These are phyloP conservation scores for Pichia nakasei DNA, from an alignment of 805 yeast genomes.

Conservation along the genomic window DNA sequence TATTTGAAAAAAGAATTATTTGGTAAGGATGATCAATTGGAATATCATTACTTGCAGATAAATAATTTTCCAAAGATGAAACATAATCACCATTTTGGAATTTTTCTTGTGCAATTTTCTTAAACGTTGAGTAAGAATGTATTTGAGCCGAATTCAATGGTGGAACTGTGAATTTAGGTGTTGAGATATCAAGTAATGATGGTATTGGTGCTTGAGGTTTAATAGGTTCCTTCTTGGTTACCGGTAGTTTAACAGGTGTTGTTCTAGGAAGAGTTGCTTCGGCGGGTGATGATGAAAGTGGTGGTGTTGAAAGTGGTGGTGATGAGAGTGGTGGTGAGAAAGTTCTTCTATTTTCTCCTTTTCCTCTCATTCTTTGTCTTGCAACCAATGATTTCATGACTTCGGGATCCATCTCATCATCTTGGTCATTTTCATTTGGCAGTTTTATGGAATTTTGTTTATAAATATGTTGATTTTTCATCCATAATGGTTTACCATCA, in stretches of 20 bases:
- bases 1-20: conserved; percentile 65
- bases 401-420: conserved; percentile 29
- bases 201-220: neutral
- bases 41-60: conserved; percentile 37
- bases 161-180: conserved; percentile 10
- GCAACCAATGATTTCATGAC: conserved; percentile 27
- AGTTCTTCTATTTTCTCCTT: no score
- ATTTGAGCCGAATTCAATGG: conserved; percentile 17
- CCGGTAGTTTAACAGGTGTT: no score
- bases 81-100: conserved; percentile 81
- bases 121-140: conserved; percentile 36
- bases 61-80: conserved; percentile 52
- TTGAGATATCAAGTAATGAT: neutral
- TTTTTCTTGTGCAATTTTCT: conserved; percentile 48
- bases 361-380: conserved; percentile 13
- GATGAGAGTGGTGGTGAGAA: neutral
- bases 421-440: conserved; percentile 33
- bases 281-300: neutral
- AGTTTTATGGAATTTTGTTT: conserved; percentile 29
- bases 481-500: conserved; percentile 59
- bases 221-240: no score
- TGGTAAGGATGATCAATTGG: conserved; percentile 59
- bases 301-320: neutral
- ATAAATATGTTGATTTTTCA: conserved; percentile 48
- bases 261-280: no score